These are phyloP conservation scores for Starmerella floris DNA, from an alignment of 805 yeast genomes.

Conservation along the genomic window DNA sequence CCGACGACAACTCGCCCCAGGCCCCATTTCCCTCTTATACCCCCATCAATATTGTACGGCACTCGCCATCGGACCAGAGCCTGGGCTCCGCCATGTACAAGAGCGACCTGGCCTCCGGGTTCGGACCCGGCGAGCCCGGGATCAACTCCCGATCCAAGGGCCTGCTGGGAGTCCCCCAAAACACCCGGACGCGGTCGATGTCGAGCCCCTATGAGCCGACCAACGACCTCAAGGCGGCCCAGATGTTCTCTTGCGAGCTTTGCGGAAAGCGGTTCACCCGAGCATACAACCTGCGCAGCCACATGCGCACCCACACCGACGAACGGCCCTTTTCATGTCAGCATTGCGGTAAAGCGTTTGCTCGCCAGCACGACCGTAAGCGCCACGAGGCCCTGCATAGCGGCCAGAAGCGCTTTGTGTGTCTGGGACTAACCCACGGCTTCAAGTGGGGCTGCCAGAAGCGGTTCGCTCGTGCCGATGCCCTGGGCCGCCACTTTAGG, in stretches of 20 bases:
- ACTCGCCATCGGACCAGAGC: background rate
- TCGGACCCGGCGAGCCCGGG: background rate
- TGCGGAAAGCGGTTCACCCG: conserved; percentile 83
- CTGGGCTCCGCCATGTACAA: background rate
- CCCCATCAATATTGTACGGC: conserved; percentile 4
- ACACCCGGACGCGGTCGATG: conserved; percentile 12
- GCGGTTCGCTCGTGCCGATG: conserved; percentile 64
- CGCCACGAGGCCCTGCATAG: conserved; percentile 66
- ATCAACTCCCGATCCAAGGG: background rate
- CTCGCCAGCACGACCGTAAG: conserved; percentile 62
- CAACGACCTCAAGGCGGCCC: conserved; percentile 58
- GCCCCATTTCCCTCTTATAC: conserved; percentile 3
- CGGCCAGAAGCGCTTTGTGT: conserved; percentile 56
- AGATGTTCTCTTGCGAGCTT: conserved; percentile 59
- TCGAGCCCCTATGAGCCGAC: conserved; percentile 38
- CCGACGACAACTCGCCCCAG: conserved; percentile 1
- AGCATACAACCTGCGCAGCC: conserved; percentile 86
- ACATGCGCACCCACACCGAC: conserved; percentile 70
- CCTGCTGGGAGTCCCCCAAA: conserved; percentile 8
- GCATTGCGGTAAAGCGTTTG: conserved; percentile 54
- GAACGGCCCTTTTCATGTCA: conserved; percentile 59
- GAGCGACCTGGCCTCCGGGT: background rate
- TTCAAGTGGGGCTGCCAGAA: conserved; percentile 59
- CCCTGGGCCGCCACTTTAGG: conserved; percentile 59
- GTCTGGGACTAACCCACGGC: conserved; percentile 40